Evolutionary conservation across 805 yeast genomes (phyloP).

Genomic region (Saccharomycopsis microspora): DNA sequence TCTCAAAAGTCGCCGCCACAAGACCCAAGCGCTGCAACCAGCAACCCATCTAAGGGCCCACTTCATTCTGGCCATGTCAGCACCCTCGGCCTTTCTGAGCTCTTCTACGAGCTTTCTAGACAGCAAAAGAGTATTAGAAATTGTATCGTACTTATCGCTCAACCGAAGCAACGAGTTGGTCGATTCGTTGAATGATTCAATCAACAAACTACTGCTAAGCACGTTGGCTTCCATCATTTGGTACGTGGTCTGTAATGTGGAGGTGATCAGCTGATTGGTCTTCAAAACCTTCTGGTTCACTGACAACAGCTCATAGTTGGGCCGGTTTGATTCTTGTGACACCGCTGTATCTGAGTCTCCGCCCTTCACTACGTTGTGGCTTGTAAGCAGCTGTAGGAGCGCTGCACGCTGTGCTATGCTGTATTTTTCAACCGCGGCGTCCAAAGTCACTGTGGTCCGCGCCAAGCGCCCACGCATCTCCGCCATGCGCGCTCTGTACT

Average conservation of each 20-base stretch:
- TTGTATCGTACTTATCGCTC: conserved; percentile 8
- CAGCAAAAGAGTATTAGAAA: conserved; percentile 6
- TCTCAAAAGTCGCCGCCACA: conserved; percentile 14
- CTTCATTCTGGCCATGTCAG: conserved; percentile 14
- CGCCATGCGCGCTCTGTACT: no score
- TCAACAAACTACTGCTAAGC: conserved; percentile 9
- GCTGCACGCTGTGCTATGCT: background rate
- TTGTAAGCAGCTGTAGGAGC: background rate
- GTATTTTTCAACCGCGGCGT: background rate
- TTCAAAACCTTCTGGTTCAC: conserved; percentile 15
- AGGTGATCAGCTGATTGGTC: conserved; percentile 13
- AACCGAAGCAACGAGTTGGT: conserved; percentile 9
- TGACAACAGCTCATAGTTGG: conserved; percentile 2
- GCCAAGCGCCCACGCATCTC: no score
- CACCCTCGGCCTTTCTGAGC: conserved; percentile 12
- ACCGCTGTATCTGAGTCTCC: background rate
- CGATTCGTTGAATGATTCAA: conserved; percentile 13
- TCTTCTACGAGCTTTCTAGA: conserved; percentile 11
- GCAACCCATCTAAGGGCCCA: conserved; percentile 13
- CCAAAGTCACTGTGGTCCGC: no score
- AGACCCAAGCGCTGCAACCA: conserved; percentile 12
- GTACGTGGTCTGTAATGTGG: conserved; percentile 7
- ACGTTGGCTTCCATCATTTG: conserved; percentile 16
- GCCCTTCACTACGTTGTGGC: background rate
- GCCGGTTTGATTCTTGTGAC: background rate